phyloP scores from a whole-genome alignment of 805 yeast species.

The Dipodascus albidus region DNA sequence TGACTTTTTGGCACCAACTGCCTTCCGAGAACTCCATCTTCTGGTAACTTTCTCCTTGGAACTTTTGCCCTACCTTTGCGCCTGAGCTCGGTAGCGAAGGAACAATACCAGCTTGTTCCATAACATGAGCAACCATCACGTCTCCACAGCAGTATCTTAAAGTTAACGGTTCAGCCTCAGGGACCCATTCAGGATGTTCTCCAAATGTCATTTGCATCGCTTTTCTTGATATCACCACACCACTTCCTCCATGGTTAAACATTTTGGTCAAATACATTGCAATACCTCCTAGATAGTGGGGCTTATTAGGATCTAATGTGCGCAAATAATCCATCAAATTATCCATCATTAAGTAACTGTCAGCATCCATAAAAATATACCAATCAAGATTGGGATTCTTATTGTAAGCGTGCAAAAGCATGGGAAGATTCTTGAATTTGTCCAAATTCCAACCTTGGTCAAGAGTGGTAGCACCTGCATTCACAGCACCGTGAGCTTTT shows the following conservation, averaged over 20 bases:
- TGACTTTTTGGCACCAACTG: constrained; percentile 23
- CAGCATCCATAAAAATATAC: constrained; percentile 28
- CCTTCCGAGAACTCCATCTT: constrained; percentile 8
- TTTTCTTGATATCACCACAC: constrained; percentile 24
- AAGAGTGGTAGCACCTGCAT: background rate
- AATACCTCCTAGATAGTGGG: constrained; percentile 23
- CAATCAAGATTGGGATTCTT: constrained; percentile 21
- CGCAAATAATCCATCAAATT: constrained; percentile 18
- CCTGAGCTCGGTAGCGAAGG: constrained; percentile 6
- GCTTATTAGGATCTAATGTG: constrained; percentile 18
- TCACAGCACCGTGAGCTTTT: background rate
- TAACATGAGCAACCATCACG: constrained; percentile 20
- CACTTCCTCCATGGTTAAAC: constrained; percentile 32
- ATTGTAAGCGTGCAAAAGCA: constrained; percentile 25
- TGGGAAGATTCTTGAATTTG: constrained; percentile 28
- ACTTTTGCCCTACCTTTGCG: constrained; percentile 5
- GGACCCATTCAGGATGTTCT: constrained; percentile 7
- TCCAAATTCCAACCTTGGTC: constrained; percentile 23
- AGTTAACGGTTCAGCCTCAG: constrained; percentile 15
- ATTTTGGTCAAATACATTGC: constrained; percentile 12
- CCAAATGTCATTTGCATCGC: constrained; percentile 22
- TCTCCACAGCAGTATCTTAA: constrained; percentile 27
- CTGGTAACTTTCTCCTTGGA: constrained; percentile 12
- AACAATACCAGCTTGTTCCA: constrained; percentile 12
- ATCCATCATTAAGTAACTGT: constrained; percentile 22